These are phyloP conservation scores for Penicillium italicum DNA, from an alignment of 2,329 filamentous ascomycete species.

Conservation along the genomic window DNA sequence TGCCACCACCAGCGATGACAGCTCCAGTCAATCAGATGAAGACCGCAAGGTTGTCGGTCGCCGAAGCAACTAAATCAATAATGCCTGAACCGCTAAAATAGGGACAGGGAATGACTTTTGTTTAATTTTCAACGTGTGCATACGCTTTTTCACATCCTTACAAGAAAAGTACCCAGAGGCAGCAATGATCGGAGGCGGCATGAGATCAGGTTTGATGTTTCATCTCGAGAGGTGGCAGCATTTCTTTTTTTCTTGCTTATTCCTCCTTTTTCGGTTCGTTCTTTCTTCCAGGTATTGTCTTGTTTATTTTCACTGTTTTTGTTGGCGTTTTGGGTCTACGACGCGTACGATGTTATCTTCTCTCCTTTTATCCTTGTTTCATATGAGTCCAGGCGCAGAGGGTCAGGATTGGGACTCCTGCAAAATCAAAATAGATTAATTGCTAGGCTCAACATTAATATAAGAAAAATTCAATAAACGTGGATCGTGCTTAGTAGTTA, in stretches of 20 bases:
- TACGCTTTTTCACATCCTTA: slow-evolving; percentile 17
- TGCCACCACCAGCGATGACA: slow-evolving; percentile 45
- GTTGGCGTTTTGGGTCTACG: slow-evolving; percentile 33
- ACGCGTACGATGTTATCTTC: slow-evolving; percentile 29
- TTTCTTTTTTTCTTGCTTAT: neutral
- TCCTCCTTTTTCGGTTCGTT: slow-evolving; percentile 13
- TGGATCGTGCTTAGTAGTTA: neutral
- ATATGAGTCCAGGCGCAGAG: slow-evolving; percentile 17
- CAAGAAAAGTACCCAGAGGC: slow-evolving; percentile 10
- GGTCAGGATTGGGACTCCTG: slow-evolving; percentile 19
- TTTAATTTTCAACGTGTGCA: slow-evolving; percentile 34
- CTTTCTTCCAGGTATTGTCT: slow-evolving; percentile 8
- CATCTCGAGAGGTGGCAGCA: slow-evolving; percentile 5
- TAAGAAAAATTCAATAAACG: slow-evolving; percentile 13
- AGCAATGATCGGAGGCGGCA: slow-evolving; percentile 16
- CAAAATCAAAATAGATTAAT: slow-evolving; percentile 29
- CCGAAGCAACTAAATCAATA: slow-evolving; percentile 48
- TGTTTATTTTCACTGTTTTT: slow-evolving; percentile 15
- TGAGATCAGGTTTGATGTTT: slow-evolving; percentile 4
- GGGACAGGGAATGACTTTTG: slow-evolving; percentile 73
- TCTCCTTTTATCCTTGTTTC: slow-evolving; percentile 23
- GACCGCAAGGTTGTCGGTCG: slow-evolving; percentile 33
- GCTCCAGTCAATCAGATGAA: slow-evolving; percentile 49
- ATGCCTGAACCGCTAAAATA: slow-evolving; percentile 59
- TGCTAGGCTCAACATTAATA: slow-evolving; percentile 24